These are phyloP conservation scores for Pseudoperonospora humuli DNA, from an alignment of 352 stramenopile species.

Conservation along the genomic window DNA sequence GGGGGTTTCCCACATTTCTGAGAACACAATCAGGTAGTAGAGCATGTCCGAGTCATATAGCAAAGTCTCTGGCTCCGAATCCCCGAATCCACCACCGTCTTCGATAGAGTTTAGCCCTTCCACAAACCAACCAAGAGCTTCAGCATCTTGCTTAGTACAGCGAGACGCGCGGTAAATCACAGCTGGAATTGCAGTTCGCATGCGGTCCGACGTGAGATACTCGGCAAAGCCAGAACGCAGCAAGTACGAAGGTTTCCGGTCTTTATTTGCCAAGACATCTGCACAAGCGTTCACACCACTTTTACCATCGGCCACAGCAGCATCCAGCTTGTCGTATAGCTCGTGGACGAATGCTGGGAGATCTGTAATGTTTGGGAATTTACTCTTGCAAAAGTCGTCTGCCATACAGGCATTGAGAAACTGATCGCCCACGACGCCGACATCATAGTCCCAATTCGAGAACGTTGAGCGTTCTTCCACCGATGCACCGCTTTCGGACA, in stretches of 20 bases:
- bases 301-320: constrained; percentile 26
- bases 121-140: constrained; percentile 34
- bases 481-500: constrained; percentile 45
- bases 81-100: constrained; percentile 10
- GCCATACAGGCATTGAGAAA: constrained; percentile 49
- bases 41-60: constrained; percentile 65
- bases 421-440: constrained; percentile 45
- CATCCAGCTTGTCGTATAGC: constrained; percentile 50
- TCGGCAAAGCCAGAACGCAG: constrained; percentile 56
- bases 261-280: constrained; percentile 33
- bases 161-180: constrained; percentile 46
- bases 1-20: constrained; percentile 61
- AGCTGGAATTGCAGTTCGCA: constrained; percentile 38
- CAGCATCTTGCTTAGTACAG: constrained; percentile 29
- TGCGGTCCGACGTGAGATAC: constrained; percentile 41
- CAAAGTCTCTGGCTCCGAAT: constrained; percentile 37
- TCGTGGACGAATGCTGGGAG: constrained; percentile 39
- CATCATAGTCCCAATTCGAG: constrained; percentile 75
- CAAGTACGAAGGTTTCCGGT: constrained; percentile 50
- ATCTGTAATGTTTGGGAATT: constrained; percentile 48
- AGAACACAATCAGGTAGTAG: constrained; percentile 76
- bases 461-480: constrained; percentile 58
- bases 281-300: constrained; percentile 39
- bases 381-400: constrained; percentile 53
- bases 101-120: constrained; percentile 6